Conservation (phyloP, 2,329 filamentous ascomycete genomes). For the Neurospora sp. region DNA sequence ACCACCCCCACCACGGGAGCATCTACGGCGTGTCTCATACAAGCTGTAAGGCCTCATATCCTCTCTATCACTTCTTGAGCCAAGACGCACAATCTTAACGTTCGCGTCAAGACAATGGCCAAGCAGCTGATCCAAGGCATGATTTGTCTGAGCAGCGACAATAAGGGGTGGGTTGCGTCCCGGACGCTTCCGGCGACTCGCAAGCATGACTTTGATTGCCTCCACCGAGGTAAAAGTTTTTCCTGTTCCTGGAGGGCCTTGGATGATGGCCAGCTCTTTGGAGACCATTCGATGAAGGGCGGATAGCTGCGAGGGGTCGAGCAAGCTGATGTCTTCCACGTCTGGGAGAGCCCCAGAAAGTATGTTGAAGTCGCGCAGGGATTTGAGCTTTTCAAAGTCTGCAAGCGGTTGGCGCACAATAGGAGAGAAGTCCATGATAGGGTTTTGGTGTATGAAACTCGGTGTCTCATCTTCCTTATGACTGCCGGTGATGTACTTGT, state of each 20-base stretch:
- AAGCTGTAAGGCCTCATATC: slow-evolving; percentile 57
- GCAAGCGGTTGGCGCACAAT: slow-evolving; percentile 19
- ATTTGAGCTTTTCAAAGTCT: slow-evolving; percentile 1
- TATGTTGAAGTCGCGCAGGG: slow-evolving; percentile 15
- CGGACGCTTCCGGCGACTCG: slow-evolving; percentile 42
- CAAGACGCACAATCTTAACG: slow-evolving; percentile 51
- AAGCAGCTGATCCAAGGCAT: slow-evolving; percentile 77
- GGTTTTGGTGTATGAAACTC: slow-evolving; percentile 21
- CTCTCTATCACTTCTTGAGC: slow-evolving; percentile 57
- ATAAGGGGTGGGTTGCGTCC: slow-evolving; percentile 56
- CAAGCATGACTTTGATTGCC: slow-evolving; percentile 55
- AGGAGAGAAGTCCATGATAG: slow-evolving; percentile 24
- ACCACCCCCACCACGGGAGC: slow-evolving; percentile 1
- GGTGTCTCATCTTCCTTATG: slow-evolving; percentile 25
- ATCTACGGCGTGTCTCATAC: slow-evolving; percentile 43
- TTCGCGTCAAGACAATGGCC: slow-evolving; percentile 41
- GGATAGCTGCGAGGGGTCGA: slow-evolving; percentile 62
- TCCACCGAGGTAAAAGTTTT: slow-evolving; percentile 77
- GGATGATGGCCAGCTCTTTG: slow-evolving; percentile 63
- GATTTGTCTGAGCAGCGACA: slow-evolving; percentile 79
- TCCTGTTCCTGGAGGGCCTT: slow-evolving; percentile 66
- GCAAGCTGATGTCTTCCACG: slow-evolving; percentile 23
- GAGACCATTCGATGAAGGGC: slow-evolving; percentile 63
- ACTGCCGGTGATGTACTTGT: slow-evolving; percentile 48
- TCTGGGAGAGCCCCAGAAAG: slow-evolving; percentile 13